Evolutionary conservation across 164 flowering plant species (phyloP), one percentile per base, ranked within the genome.

Genomic region (Warburgia ugandensis): DNA sequence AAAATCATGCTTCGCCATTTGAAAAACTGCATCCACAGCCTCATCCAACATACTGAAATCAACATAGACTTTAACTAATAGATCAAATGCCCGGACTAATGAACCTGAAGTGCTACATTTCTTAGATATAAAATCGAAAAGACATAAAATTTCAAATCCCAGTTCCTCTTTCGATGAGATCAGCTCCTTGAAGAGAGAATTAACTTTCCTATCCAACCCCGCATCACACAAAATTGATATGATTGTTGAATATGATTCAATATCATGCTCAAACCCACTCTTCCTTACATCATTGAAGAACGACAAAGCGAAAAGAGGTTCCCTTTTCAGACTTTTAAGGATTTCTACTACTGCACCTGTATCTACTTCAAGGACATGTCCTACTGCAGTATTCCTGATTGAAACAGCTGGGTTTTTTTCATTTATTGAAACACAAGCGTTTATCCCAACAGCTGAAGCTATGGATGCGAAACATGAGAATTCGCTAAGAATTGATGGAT

Each of bases 1-100:
- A 58, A 70, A 57, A 7, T 79, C 78, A 32, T 33, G 46, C 23
- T 70, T 52, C 36, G 51, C 50, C 6, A 61, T 53, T 22, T 47
- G 66, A 20, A 78, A 78, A 26, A 81, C 56, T 26, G 63, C 35
- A 50, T 76, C 76, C 29, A 72, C 61, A 8, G 82, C 92, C 48
- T 82, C 83, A 50, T 76, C 78, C 61, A 80, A 82, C 89, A 74
- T 74, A 5, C 63, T 63, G 29, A 49, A 22, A 43, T 52, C 57
- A 32, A 30, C 76, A 73, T 70, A 86, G 25, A 61, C 71, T 73
- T 79, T 86, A 14, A 90, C 51, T 48, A 84, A 55, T 5, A 52
- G 71, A 75, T 72, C 75, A 41, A 66, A 55, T 7, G 68, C 77
- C 50, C 45, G 52, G 25, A 54, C 50, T 50, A 75, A 52, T 6